Percentiles rank a stretch among this genome's conserved stretches.
phyloP scores from a whole-genome alignment of 352 stramenopile species.

The Phytophthora chlamydospora region DNA sequence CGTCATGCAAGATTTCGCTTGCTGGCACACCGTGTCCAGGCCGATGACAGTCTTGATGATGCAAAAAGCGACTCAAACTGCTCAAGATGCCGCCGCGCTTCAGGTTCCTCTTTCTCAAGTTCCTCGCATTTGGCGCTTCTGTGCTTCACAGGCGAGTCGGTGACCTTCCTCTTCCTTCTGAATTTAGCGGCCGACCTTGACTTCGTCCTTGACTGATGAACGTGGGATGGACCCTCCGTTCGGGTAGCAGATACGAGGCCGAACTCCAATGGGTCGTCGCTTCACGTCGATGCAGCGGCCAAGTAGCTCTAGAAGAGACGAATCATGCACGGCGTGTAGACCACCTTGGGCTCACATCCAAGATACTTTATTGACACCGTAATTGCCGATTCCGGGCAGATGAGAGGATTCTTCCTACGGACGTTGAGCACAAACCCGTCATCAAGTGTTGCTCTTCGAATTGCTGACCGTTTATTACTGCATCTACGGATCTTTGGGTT shows the following conservation, averaged over 20 bases:
- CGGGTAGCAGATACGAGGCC: conserved; percentile 46
- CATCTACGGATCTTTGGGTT: conserved; percentile 45
- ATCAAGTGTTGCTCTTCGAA: no score
- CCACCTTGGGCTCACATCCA: conserved; percentile 47
- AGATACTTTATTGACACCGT: no score
- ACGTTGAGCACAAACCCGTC: no score
- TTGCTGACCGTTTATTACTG: background rate
- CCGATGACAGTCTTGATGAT: conserved; percentile 43
- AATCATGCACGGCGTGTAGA: conserved; percentile 62
- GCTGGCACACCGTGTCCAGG: conserved; percentile 45
- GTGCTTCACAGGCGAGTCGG: conserved; percentile 68
- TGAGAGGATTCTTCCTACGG: no score
- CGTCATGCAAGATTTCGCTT: conserved; percentile 57
- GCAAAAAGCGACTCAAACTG: conserved; percentile 18
- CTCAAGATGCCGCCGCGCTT: conserved; percentile 23
- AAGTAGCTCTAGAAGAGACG: conserved; percentile 55
- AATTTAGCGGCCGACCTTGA: conserved; percentile 22
- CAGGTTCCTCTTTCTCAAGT: conserved; percentile 29
- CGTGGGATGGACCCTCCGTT: conserved; percentile 50
- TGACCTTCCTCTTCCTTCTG: conserved; percentile 66
- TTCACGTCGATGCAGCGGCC: conserved; percentile 68
- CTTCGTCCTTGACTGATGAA: conserved; percentile 16
- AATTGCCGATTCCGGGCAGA: no score
- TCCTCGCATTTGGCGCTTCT: conserved; percentile 48
- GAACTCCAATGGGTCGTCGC: conserved; percentile 47